A percentile compares a stretch with the other conserved stretches of the same genome.
Evolutionary conservation across 208 protist genomes (phyloP).

Genomic region (Acanthamoeba healyi): DNA sequence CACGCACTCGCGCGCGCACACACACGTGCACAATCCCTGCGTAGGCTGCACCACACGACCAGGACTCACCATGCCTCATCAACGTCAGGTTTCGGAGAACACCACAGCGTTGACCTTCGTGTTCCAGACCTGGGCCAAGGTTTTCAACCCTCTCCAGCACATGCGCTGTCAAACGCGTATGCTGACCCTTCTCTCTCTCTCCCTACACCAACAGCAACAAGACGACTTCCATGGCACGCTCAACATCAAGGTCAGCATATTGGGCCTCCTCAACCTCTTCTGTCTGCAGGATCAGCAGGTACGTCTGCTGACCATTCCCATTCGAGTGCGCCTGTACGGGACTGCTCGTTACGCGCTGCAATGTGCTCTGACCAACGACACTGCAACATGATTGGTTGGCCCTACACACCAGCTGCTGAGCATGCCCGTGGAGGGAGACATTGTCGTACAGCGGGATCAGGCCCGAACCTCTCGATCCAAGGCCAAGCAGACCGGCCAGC

Average conservation of each 20-base stretch:
- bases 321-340: not conserved
- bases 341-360: not conserved
- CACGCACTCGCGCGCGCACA: not conserved
- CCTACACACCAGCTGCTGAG: not conserved
- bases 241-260: constrained; percentile 70
- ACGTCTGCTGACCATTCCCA: not conserved
- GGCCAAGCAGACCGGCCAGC: not conserved
- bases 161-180: not conserved
- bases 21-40: too few species aligned
- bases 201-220: constrained; percentile 30
- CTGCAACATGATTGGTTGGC: not conserved
- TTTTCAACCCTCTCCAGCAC: not conserved
- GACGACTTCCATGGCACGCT: constrained; percentile 60
- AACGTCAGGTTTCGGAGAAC: not conserved
- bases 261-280: constrained; percentile 34
- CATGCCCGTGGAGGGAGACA: constrained; percentile 60
- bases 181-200: not conserved
- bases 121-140: constrained; percentile 23
- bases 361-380: not conserved
- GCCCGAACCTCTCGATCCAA: constrained; percentile 16
- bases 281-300: constrained; percentile 50
- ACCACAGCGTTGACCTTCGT: constrained; percentile 35
- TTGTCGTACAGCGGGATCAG: not conserved
- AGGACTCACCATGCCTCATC: too few species aligned
- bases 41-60: too few species aligned